phyloP scores from a whole-genome alignment of 179 eudicot species.

The Vitellaria paradoxa region DNA sequence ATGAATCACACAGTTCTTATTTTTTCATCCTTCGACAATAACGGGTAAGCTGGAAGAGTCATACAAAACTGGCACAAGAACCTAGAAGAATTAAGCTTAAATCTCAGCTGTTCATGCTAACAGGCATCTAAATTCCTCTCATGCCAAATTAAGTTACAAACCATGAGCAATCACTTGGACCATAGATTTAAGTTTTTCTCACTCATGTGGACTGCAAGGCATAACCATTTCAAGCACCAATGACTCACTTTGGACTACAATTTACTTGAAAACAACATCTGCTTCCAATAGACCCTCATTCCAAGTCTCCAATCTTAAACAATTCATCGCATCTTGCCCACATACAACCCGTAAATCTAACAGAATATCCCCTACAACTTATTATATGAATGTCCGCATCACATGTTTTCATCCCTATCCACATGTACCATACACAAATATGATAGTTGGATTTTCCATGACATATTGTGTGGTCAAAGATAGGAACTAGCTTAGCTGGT shows the following conservation, averaged over 20 bases:
- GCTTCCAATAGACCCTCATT: neutral
- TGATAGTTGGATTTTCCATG: no score
- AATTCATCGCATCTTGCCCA: no score
- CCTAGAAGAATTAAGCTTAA: neutral
- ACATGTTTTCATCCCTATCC: no score
- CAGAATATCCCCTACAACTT: neutral
- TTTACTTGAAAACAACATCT: neutral
- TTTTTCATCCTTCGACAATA: neutral
- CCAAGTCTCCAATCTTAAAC: neutral
- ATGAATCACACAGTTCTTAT: neutral
- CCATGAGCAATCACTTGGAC: no score
- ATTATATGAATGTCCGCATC: no score
- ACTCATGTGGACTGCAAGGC: no score
- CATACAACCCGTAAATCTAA: no score
- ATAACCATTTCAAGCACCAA: neutral
- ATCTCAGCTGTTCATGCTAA: neutral
- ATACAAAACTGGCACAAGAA: neutral
- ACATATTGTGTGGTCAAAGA: no score
- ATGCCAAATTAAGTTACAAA: no score
- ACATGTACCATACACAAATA: no score
- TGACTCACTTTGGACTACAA: neutral
- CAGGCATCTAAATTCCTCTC: neutral
- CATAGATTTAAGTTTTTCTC: no score
- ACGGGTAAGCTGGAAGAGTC: neutral
- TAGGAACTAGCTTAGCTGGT: no score